Conservation (phyloP, 1,284 basidiomycete genomes). For the Leccinum griseonigrum region DNA sequence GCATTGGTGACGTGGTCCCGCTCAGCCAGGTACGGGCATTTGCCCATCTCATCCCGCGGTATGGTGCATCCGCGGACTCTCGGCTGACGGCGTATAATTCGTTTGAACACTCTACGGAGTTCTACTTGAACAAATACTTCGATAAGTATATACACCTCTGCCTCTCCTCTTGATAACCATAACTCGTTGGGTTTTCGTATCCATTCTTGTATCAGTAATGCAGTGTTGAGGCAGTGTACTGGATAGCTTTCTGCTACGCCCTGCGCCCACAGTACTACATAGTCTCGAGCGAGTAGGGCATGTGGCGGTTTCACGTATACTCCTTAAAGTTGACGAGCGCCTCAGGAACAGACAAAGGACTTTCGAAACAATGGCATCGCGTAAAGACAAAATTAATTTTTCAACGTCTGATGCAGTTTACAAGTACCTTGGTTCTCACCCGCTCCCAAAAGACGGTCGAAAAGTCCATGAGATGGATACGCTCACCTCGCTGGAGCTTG, state of each 20-base stretch:
- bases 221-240: no score
- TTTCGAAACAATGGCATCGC: no score
- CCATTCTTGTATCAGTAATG: no score
- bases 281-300: no score
- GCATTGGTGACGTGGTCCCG: not conserved
- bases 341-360: no score
- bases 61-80: not conserved
- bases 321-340: no score
- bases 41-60: not conserved
- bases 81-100: not conserved
- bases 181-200: no score
- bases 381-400: not conserved
- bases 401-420: not conserved
- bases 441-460: not conserved
- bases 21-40: not conserved
- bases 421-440: not conserved
- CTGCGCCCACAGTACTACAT: not conserved
- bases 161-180: not conserved
- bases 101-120: not conserved
- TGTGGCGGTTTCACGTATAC: no score
- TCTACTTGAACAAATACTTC: not conserved
- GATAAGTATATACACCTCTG: not conserved
- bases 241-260: not conserved
- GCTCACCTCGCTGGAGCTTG: not conserved
- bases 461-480: not conserved